These are phyloP conservation scores for Sporothrix luriei DNA, from an alignment of 2,329 filamentous ascomycete genomes.

Conservation along the genomic window DNA sequence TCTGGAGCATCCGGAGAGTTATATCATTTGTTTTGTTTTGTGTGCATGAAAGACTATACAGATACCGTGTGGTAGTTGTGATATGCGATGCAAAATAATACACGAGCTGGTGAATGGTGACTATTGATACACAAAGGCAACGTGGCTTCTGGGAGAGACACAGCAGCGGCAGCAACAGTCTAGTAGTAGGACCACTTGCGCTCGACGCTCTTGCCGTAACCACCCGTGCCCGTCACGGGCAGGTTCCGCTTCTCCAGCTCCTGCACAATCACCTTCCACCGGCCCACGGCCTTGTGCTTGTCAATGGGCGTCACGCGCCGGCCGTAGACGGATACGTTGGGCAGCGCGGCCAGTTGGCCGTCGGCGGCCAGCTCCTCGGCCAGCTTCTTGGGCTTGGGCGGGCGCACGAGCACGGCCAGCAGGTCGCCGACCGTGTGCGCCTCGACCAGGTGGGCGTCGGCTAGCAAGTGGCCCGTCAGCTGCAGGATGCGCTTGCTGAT, in stretches of 20 bases:
- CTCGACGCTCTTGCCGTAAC: conserved; percentile 36
- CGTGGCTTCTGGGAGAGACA: neutral
- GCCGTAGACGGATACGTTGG: conserved; percentile 70
- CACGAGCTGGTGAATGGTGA: neutral
- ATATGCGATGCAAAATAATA: neutral
- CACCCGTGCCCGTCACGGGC: conserved; percentile 40
- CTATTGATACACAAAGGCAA: conserved; percentile 18
- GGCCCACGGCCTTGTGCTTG: conserved; percentile 60
- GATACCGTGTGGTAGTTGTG: neutral
- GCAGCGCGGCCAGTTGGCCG: conserved; percentile 54
- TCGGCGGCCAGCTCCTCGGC: conserved; percentile 58
- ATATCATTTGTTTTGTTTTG: conserved; percentile 11
- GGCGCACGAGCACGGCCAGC: conserved; percentile 56
- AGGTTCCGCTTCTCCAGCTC: conserved; percentile 41
- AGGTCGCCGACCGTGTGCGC: conserved; percentile 59
- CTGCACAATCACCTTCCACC: conserved; percentile 46
- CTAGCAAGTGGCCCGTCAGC: conserved; percentile 74
- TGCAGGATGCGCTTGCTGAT: conserved; percentile 79
- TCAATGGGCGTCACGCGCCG: conserved; percentile 70
- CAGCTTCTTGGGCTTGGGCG: conserved; percentile 64
- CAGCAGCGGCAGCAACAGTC: neutral
- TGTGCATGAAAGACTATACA: conserved; percentile 12
- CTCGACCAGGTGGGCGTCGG: conserved; percentile 67
- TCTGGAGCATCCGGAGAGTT: too few species aligned
- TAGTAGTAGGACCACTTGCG: conserved; percentile 34